Base-by-base conservation (phyloP, 1,139 yeast species). In the Meyerozyma guilliermondii region DNA sequence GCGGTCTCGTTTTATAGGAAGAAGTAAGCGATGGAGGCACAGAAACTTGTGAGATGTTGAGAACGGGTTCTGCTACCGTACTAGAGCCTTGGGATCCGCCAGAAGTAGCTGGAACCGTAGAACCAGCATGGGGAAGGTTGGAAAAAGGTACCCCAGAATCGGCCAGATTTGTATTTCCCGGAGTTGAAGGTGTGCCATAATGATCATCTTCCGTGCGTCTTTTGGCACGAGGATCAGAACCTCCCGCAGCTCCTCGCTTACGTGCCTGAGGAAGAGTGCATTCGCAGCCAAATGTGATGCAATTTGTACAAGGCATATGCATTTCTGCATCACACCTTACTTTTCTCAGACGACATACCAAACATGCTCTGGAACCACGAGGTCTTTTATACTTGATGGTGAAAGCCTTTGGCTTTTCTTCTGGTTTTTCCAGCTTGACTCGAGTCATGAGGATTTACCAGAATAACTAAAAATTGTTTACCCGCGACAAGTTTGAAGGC, bases 221-320 rank as follows among this genome's bases (percentile, higher is more conserved):
- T 52, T 46, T 62, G 60, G 26, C 52, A 48, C 44, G 60, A 57
- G 29, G 36, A 10, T 61, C 51, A 22, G 61, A 63, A 1, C 47
- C 58, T 2, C 60, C 46, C 22, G 58, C 54, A 41, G 58, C 62
- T 20, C 73, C 73, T 55, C 78, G 56, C 55, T 73, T 66, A 56
- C 74, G 75, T 22, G 73, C 74, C 43, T 80, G 86, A 1, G 88
- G 88, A 40, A 82, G 68, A 30, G 70, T 66, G 63, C 91, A 83
- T 48, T 81, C 88, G 58, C 87, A 81, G 2, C 87, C 86, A 63
- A 83, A 83, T 1, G 89, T 85, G 40, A 81, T 74, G 57, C 91
- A 83, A 59, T 83, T 83, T 26, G 89, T 81, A 56, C 91, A 83
- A 3, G 91, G 91, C 52, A 81, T 80, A 53, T 82, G 86, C 40